Evolutionary conservation across 2,329 filamentous ascomycete genomes (phyloP).

Genomic region (Colletotrichum tropicicola): DNA sequence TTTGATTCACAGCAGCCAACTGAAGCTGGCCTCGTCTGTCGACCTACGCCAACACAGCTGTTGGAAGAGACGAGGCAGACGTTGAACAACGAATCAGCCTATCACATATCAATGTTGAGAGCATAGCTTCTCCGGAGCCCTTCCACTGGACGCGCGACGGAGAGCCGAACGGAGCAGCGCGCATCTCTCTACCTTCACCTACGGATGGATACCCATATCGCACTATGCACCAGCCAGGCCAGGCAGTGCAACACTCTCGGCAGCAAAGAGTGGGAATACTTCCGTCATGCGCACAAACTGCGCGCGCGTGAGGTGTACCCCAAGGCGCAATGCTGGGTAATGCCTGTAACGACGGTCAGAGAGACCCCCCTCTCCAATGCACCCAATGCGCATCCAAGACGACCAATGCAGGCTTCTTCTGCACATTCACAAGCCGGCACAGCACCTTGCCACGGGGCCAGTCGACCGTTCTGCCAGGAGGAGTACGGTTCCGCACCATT

Average conservation of each 20-base stretch:
- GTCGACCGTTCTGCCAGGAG: constrained; percentile 20
- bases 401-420: constrained; percentile 21
- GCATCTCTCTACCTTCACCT: background rate
- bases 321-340: constrained; percentile 12
- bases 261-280: constrained; percentile 23
- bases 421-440: constrained; percentile 16
- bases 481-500: constrained; percentile 26
- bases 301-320: constrained; percentile 18
- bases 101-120: background rate
- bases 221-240: constrained; percentile 1
- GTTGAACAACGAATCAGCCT: too few species aligned
- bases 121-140: background rate
- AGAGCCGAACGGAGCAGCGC: background rate
- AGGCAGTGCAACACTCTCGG: constrained; percentile 22
- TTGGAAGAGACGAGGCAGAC: too few species aligned
- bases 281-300: constrained; percentile 18
- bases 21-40: too few species aligned
- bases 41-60: too few species aligned
- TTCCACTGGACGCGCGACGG: background rate
- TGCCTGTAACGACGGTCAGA: constrained; percentile 22
- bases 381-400: constrained; percentile 14
- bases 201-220: background rate
- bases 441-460: constrained; percentile 3
- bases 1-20: too few species aligned
- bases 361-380: constrained; percentile 9